Percentiles rank a stretch among this genome's conserved stretches.
Evolutionary conservation across 257 asterid genomes (phyloP).

Genomic region (Ophiorrhiza pumila): DNA sequence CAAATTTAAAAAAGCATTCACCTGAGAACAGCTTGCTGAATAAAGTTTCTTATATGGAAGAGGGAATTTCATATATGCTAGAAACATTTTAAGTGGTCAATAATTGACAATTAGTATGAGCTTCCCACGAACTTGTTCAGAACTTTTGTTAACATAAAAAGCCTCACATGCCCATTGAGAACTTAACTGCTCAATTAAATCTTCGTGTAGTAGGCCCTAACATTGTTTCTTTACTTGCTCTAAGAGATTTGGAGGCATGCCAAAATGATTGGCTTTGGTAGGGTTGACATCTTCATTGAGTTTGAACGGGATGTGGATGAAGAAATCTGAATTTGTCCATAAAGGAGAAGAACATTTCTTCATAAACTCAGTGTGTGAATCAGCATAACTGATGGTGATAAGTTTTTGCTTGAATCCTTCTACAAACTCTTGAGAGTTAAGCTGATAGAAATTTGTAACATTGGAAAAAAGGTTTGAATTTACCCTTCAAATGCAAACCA

Average conservation of each 20-base stretch:
- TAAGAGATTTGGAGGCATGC: neutral
- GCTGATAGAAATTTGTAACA: too few species aligned
- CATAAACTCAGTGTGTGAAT: neutral
- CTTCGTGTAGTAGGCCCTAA: neutral
- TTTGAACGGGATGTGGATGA: neutral
- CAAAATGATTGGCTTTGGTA: neutral
- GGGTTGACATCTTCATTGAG: neutral
- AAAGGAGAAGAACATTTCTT: neutral
- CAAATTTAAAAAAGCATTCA: neutral
- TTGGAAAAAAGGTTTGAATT: too few species aligned
- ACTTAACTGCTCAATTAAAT: neutral
- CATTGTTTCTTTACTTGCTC: neutral
- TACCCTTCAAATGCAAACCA: too few species aligned
- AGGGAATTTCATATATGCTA: neutral
- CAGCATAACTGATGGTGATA: too few species aligned
- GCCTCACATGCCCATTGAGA: slow-evolving; percentile 9
- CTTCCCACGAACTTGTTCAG: neutral
- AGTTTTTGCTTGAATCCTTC: too few species aligned
- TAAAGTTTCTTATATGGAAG: neutral
- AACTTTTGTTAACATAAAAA: slow-evolving; percentile 1
- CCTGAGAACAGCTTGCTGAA: neutral
- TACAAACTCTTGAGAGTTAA: too few species aligned
- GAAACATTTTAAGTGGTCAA: neutral
- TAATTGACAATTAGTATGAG: neutral
- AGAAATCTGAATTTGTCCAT: neutral